phyloP scores from a whole-genome alignment of 805 yeast species.

The Spathaspora passalidarum region DNA sequence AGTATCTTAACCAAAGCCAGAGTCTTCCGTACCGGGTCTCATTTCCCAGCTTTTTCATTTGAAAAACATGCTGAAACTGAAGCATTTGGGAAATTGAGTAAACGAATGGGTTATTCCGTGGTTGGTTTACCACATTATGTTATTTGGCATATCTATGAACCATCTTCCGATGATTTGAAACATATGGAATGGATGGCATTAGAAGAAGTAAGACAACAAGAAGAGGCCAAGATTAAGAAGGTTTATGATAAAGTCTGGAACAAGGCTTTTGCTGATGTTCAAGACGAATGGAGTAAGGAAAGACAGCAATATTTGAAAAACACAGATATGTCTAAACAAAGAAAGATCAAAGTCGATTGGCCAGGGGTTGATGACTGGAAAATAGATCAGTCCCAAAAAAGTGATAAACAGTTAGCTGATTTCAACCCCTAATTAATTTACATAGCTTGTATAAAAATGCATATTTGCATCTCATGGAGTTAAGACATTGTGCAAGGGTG shows the following conservation, averaged over 20 bases:
- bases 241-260: constrained; percentile 72
- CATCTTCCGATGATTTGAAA: constrained; percentile 83
- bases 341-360: constrained; percentile 65
- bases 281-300: constrained; percentile 69
- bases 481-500: no score
- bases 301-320: constrained; percentile 70
- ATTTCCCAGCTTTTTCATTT: constrained; percentile 95
- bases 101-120: constrained; percentile 82
- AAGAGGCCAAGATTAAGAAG: constrained; percentile 59
- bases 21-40: constrained; percentile 85
- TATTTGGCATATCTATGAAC: constrained; percentile 96
- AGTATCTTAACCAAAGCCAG: constrained; percentile 84
- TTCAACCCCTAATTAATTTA: constrained; percentile 28
- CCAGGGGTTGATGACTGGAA: constrained; percentile 51
- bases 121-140: constrained; percentile 92
- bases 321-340: constrained; percentile 56
- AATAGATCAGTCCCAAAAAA: constrained; percentile 22
- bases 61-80: constrained; percentile 97
- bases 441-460: not conserved
- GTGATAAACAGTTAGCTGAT: constrained; percentile 39
- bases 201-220: constrained; percentile 65
- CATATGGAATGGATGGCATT: constrained; percentile 86
- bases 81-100: constrained; percentile 89
- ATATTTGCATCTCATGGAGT: no score
- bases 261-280: constrained; percentile 74